Percentiles rank a stretch among this genome's conserved stretches.
Evolutionary conservation across 129 eudicot species (phyloP).

Genomic region (Gnaphalium uliginosum): DNA sequence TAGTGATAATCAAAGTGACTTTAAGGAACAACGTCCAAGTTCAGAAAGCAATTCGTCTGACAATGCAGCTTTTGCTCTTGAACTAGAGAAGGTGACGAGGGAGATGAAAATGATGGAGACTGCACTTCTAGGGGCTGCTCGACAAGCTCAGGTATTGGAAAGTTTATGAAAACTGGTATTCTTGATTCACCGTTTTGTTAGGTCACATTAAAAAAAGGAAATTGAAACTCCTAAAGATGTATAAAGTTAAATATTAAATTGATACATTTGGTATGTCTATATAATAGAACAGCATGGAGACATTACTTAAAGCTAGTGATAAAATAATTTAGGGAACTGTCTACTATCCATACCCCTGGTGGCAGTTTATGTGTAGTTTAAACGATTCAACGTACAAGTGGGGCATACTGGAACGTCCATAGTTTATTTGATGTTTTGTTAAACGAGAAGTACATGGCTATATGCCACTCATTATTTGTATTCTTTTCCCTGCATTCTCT

Average conservation of each 20-base stretch:
- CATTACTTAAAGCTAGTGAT: constrained; percentile 18
- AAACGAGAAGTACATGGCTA: constrained; percentile 5
- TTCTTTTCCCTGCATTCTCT: constrained; percentile 12
- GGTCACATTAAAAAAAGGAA: constrained; percentile 11
- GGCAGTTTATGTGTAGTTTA: not conserved
- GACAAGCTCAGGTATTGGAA: constrained; percentile 71
- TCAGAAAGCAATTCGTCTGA: constrained; percentile 32
- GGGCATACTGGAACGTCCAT: not conserved
- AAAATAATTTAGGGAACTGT: not conserved
- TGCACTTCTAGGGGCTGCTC: constrained; percentile 88
- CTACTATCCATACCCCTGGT: not conserved
- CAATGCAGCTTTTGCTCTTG: constrained; percentile 40
- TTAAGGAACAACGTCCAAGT: constrained; percentile 26
- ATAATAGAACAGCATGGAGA: constrained; percentile 15
- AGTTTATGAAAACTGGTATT: constrained; percentile 2
- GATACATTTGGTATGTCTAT: not conserved
- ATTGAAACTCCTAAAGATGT: constrained; percentile 3
- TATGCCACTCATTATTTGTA: not conserved
- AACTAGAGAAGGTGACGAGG: constrained; percentile 70
- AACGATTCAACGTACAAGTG: not conserved
- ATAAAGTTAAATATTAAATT: constrained; percentile 7
- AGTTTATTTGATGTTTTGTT: not conserved
- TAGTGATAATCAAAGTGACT: constrained; percentile 33
- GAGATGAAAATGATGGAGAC: constrained; percentile 97
- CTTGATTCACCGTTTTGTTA: constrained; percentile 7